Base-by-base conservation (phyloP, 2,329 filamentous ascomycete genomes). In the Rhynchosporium secalis region DNA sequence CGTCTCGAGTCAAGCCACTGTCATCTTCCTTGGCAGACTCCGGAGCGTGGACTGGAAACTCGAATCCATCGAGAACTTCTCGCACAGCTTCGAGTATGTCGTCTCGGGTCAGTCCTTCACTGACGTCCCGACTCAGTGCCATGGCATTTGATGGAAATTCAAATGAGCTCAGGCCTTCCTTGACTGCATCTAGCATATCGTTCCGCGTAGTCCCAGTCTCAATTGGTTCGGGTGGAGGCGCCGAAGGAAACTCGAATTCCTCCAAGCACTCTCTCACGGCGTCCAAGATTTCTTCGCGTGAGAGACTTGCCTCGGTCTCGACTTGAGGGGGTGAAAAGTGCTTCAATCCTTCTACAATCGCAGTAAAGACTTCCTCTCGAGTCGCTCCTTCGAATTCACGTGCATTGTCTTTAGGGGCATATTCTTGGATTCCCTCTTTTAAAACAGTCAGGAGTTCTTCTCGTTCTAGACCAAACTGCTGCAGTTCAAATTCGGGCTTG, bases 401-500 rank as follows among this genome's bases (percentile, higher is more conserved):
- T 26, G 72, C 73, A 66, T 58, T 73, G 67, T 78, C 73, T 66
- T 78, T 72, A 36, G 79, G 79, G 63, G 76, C 78, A 72, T 95
- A 92, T 52, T 92, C 86, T 67, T 90, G 86, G 0, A 98, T 82
- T 0, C 94, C 94, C 77, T 97, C 89, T 68, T 90, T 87, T 31
- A 98, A 81, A 68, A 92, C 96, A 45, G 89, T 86, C 13, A 98
- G 80, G 54, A 98, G 90, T 72, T 98, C 94, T 12, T 97, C 92
- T 4, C 92, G 85, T 74, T 96, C 94, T 0, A 98, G 80, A 1
- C 93, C 94, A 65, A 96, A 90, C 70, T 96, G 92, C 70, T 96
- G 89, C 4, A 96, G 83, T 69, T 96, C 89, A 56, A 96, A 92
- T 70, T 97, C 92, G 0, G 94, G 94, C 76, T 96, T 96, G 77